A percentile compares a stretch with the other conserved stretches of the same genome.
These are phyloP conservation scores for Aegle marmelos DNA, from an alignment of 345 rosid species.

Conservation along the genomic window DNA sequence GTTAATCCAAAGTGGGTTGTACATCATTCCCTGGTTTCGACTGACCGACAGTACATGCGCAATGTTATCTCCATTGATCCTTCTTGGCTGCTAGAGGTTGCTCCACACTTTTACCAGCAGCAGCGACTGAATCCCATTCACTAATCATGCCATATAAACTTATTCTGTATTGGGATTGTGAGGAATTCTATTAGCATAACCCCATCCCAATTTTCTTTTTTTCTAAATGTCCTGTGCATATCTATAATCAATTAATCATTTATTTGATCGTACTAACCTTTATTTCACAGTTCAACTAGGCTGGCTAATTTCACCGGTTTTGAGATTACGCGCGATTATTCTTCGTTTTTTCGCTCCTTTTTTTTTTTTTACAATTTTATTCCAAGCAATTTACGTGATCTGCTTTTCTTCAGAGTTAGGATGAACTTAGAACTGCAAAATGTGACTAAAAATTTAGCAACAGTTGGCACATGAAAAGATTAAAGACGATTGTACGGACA, in stretches of 20 bases:
- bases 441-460: background rate
- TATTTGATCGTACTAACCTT: background rate
- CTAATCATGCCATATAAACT: conserved; percentile 9
- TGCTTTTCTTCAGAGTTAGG: background rate
- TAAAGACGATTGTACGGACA: too few species aligned
- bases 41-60: conserved; percentile 87
- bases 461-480: too few species aligned
- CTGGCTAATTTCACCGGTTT: background rate
- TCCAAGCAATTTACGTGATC: background rate
- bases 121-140: conserved; percentile 33
- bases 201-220: background rate
- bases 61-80: conserved; percentile 75
- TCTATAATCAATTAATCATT: background rate
- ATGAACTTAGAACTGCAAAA: background rate
- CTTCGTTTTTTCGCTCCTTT: background rate
- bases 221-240: background rate
- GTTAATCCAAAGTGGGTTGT: conserved; percentile 92
- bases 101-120: conserved; percentile 75
- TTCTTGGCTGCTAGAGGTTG: conserved; percentile 76
- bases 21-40: conserved; percentile 78
- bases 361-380: background rate
- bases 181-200: background rate
- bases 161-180: background rate
- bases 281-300: too few species aligned
- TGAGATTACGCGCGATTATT: background rate